phyloP scores from a whole-genome alignment of 345 rosid species.

The Bretschneidera sinensis region DNA sequence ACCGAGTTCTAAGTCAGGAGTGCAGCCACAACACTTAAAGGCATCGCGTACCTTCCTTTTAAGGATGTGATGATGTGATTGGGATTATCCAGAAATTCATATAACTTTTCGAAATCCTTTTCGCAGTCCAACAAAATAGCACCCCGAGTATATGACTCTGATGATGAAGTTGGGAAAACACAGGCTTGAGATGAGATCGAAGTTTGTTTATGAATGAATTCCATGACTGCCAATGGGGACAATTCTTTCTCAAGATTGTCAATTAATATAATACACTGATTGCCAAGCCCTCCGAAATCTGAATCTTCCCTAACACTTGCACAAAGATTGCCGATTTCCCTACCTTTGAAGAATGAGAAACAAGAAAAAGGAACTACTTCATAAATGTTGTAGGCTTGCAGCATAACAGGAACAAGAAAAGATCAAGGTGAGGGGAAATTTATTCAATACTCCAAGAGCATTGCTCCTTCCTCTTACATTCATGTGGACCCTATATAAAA shows the following conservation, averaged over 20 bases:
- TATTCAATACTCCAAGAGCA: too few relatives aligned
- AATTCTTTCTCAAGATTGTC: conserved; percentile 34
- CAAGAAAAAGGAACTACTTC: background rate
- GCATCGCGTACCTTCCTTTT: conserved; percentile 38
- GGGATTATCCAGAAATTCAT: conserved; percentile 23
- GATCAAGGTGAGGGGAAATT: too few relatives aligned
- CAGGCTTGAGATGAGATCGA: conserved; percentile 16
- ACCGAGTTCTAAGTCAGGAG: too few relatives aligned
- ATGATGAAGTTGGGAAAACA: conserved; percentile 26
- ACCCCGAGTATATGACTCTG: conserved; percentile 24
- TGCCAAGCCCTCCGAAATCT: conserved; percentile 24
- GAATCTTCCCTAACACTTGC: conserved; percentile 9
- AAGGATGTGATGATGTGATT: conserved; percentile 27
- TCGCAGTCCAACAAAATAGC: conserved; percentile 18
- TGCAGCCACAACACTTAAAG: too few relatives aligned
- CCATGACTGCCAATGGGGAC: conserved; percentile 25
- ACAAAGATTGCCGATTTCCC: background rate
- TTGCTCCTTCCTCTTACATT: too few relatives aligned
- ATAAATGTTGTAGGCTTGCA: too few relatives aligned
- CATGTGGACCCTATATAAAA: too few relatives aligned
- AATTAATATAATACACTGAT: conserved; percentile 14
- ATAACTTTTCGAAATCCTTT: conserved; percentile 18
- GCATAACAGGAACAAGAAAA: too few relatives aligned
- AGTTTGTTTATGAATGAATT: conserved; percentile 26
- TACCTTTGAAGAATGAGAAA: background rate